phyloP scores from a whole-genome alignment of 2,329 filamentous ascomycete genomes.

The Colletotrichum sublineola region DNA sequence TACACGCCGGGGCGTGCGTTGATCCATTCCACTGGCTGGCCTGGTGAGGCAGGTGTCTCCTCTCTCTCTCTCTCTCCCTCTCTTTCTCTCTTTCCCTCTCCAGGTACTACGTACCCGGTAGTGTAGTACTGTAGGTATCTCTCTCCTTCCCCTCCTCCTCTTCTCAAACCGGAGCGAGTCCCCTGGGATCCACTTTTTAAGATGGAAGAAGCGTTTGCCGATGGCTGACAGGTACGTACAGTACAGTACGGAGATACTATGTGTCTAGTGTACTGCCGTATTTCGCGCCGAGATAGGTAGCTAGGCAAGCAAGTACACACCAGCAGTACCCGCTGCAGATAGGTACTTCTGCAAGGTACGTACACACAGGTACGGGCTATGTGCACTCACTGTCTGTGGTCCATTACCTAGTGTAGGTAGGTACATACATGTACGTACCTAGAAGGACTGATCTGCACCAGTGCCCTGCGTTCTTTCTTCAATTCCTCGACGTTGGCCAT shows the following conservation, averaged over 20 bases:
- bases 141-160: background rate
- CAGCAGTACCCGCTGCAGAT: background rate
- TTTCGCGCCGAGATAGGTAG: too few species aligned
- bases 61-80: background rate
- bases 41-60: background rate
- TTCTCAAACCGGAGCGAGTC: constrained; percentile 42
- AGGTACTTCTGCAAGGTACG: background rate
- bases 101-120: too few species aligned
- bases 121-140: too few species aligned
- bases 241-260: background rate
- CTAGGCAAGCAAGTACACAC: background rate
- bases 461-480: background rate
- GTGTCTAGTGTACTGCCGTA: too few species aligned
- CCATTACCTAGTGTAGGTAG: background rate
- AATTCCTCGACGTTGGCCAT: background rate
- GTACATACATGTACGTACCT: too few species aligned
- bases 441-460: background rate
- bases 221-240: constrained; percentile 26
- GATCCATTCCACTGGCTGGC: background rate
- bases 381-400: background rate
- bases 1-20: constrained; percentile 16
- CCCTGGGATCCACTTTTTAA: constrained; percentile 42
- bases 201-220: constrained; percentile 42
- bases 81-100: background rate
- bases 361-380: background rate